Base-by-base conservation (phyloP, 371 early-diverging fungal species). In the Homolaphlyctis polyrhiza region DNA sequence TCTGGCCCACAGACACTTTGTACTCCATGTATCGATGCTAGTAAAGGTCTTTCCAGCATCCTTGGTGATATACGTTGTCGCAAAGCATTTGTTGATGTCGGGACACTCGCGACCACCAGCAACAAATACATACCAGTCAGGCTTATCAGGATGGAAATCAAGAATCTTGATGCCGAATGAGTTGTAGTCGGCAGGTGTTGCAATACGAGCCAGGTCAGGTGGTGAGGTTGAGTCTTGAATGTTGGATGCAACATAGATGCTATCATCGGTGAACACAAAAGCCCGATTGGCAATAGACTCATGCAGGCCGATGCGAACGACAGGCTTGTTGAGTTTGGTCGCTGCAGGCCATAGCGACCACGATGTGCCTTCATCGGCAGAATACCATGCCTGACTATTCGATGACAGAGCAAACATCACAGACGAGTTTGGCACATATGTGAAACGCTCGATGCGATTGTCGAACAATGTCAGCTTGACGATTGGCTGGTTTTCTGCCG, bases 131-230 rank as follows among this genome's bases (percentile, higher is more conserved):
- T 91, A 70, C 84, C 92, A 93, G 35, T 89, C 91, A 1, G 86
- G 73, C 36, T 91, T 81, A 1, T 80, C 81, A 8, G 93, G 90
- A 66, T 97, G 96, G 86, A 94, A 95, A 43, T 80, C 86, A 67
- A 95, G 73, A 28, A 80, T 69, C 29, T 79, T 80, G 30, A 83
- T 71, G 18, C 78, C 70, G 4, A 86, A 71, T 8, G 77, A 72
- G 60, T 86, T 91, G 25, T 94, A 88, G 0, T 72, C 54, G 2
- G 77, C 64, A 13, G 92, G 93, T 1, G 84, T 67, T 0, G 71
- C 72, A 43, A 94, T 64, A 29, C 65, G 51, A 25, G 82, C 79
- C 61, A 89, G 57, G 35, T 72, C 69, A 6, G 28, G 29, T 1
- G 62, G n/a, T 39, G 51, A 6, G 13, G 33, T 18, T 13, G 58